A percentile compares a stretch with the other conserved stretches of the same genome.
These are phyloP conservation scores for Eudorina sp. DNA, from an alignment of 139 green algal species.

Conservation along the genomic window DNA sequence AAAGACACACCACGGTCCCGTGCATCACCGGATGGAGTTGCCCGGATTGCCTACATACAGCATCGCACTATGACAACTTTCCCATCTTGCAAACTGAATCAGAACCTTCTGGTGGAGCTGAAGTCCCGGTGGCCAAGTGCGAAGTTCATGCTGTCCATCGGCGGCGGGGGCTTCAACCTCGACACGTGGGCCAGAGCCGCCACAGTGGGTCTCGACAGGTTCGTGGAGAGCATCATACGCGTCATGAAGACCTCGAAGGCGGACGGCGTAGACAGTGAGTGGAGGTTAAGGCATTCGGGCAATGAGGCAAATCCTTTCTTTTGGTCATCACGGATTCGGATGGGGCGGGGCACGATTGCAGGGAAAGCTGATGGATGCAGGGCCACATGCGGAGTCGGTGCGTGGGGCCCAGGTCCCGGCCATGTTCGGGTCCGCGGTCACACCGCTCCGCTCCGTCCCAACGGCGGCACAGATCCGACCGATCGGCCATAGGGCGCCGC, in stretches of 20 bases:
- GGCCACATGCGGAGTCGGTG: too few species aligned
- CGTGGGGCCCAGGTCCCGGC: too few species aligned
- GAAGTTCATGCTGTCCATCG: slow-evolving; percentile 16
- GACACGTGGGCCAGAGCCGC: neutral
- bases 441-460: too few species aligned
- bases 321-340: too few species aligned
- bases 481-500: too few species aligned
- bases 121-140: slow-evolving; percentile 28
- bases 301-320: too few species aligned
- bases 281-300: too few species aligned
- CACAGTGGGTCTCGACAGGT: neutral
- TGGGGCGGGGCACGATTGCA: too few species aligned
- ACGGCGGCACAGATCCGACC: too few species aligned
- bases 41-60: neutral
- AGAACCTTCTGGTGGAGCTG: neutral
- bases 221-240: neutral
- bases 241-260: neutral
- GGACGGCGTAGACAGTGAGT: slow-evolving; percentile 22
- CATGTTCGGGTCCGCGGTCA: too few species aligned
- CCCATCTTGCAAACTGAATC: neutral
- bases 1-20: too few species aligned
- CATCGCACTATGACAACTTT: neutral
- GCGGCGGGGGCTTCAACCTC: slow-evolving; percentile 37
- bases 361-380: neutral
- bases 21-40: too few species aligned